Evolutionary conservation across 2,329 filamentous ascomycete species (phyloP).

Genomic region (Microdochium nivale): DNA sequence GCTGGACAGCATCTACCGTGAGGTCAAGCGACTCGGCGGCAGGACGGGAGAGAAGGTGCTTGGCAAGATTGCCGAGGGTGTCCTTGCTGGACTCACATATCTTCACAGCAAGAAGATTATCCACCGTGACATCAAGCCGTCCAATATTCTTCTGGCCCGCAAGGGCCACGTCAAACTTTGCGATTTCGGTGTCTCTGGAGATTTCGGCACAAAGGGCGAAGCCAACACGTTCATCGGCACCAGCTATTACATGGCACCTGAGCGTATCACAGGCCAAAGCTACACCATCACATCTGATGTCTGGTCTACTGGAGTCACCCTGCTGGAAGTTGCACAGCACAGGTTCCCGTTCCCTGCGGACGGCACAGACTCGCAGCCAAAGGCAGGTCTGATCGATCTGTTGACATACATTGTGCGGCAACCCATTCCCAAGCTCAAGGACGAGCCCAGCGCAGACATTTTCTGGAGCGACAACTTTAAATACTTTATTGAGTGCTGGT

Average conservation of each 20-base stretch:
- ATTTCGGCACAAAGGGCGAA: constrained; percentile 97
- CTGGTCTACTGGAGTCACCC: constrained; percentile 92
- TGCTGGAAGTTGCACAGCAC: constrained; percentile 98
- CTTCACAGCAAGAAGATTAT: constrained; percentile 95
- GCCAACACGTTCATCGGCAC: constrained; percentile 99
- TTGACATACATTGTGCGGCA: constrained; percentile 97
- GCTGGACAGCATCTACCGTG: constrained; percentile 92
- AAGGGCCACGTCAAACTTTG: constrained; percentile 94
- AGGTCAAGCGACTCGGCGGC: constrained; percentile 91
- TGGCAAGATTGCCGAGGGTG: constrained; percentile 92
- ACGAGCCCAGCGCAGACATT: constrained; percentile 82
- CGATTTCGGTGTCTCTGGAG: constrained; percentile 95
- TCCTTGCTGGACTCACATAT: constrained; percentile 88
- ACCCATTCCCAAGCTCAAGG: constrained; percentile 89
- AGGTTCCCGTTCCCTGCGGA: constrained; percentile 97
- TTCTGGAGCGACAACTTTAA: constrained; percentile 97
- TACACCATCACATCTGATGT: constrained; percentile 99
- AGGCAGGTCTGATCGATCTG: constrained; percentile 86
- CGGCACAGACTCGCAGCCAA: constrained; percentile 89
- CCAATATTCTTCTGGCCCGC: constrained; percentile 89
- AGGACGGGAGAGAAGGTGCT: constrained; percentile 95
- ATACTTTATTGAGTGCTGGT: constrained; percentile 99
- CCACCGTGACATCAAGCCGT: constrained; percentile 97
- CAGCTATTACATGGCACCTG: constrained; percentile 98
- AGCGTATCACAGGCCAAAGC: constrained; percentile 92